Conservation (phyloP, 176 grass and related monocot species). For the Otatea glauca region DNA sequence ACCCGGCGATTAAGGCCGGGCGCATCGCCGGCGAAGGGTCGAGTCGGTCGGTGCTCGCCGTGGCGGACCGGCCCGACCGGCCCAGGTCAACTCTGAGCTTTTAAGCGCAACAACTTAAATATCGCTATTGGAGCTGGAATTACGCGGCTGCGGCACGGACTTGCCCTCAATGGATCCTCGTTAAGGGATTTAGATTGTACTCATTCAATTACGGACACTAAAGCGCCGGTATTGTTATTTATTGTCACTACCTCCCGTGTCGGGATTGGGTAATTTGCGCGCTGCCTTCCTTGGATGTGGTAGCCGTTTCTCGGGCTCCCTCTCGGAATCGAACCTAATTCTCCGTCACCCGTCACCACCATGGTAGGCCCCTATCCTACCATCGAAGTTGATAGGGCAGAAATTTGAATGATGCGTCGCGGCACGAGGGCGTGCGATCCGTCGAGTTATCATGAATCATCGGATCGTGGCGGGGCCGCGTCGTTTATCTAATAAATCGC, state of each 20-base stretch:
- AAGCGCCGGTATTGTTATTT: background rate
- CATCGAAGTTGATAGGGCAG: slow-evolving; percentile 21
- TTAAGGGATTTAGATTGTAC: no score
- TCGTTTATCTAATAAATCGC: slow-evolving; percentile 46
- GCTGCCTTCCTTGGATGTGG: background rate
- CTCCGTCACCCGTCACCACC: slow-evolving; percentile 16
- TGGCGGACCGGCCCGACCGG: background rate
- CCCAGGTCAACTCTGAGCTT: no score
- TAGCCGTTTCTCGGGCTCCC: background rate
- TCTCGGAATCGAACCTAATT: slow-evolving; percentile 7
- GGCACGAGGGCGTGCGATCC: background rate
- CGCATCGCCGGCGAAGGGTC: slow-evolving; percentile 52
- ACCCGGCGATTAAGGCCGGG: slow-evolving; percentile 55
- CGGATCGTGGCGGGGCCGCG: slow-evolving; percentile 4
- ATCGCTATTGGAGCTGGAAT: no score
- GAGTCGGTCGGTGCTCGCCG: background rate
- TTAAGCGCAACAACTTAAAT: no score
- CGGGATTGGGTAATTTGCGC: background rate
- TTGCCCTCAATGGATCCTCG: no score
- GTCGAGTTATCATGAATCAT: slow-evolving; percentile 51
- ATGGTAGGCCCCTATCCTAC: slow-evolving; percentile 38
- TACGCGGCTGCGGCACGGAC: no score
- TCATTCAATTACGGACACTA: no score
- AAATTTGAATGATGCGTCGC: slow-evolving; percentile 38
- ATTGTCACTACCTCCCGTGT: background rate